A percentile compares a stretch with the other conserved stretches of the same genome.
Evolutionary conservation across 148 eudicot species (phyloP).

Genomic region (Chenopodium quinoa): DNA sequence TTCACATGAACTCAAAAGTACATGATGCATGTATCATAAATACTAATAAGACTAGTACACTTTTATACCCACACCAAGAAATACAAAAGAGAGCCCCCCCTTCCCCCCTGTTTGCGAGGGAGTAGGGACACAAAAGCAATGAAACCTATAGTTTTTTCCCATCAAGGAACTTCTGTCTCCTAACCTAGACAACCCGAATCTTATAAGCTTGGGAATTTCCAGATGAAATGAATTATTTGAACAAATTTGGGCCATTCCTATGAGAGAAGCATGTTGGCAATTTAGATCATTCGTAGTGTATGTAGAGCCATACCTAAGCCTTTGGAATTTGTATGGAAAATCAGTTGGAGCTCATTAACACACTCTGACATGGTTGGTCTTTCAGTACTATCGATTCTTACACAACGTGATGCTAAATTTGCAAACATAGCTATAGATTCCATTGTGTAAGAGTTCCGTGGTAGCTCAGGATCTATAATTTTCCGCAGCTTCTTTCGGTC

Average conservation of each 20-base stretch:
- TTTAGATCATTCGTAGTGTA: constrained; percentile 64
- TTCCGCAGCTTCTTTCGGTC: constrained; percentile 73
- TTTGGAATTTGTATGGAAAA: constrained; percentile 66
- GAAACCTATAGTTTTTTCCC: neutral
- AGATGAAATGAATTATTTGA: constrained; percentile 9
- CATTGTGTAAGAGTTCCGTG: constrained; percentile 73
- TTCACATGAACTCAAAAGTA: neutral
- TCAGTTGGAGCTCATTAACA: constrained; percentile 74
- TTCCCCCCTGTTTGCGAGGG: neutral
- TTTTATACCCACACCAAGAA: constrained; percentile 11
- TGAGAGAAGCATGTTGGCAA: constrained; percentile 5
- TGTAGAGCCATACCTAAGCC: constrained; percentile 79
- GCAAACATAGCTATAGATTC: constrained; percentile 81
- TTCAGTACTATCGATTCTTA: constrained; percentile 67
- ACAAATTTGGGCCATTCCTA: neutral
- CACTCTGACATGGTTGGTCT: constrained; percentile 86
- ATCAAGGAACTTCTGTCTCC: neutral
- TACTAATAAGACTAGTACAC: neutral
- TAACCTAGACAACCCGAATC: constrained; percentile 3
- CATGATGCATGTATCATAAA: constrained; percentile 1
- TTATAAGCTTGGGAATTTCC: neutral
- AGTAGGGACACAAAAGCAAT: neutral
- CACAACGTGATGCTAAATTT: constrained; percentile 88
- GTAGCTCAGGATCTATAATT: constrained; percentile 77
- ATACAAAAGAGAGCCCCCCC: neutral